Evolutionary conservation across 345 rosid species (phyloP).

Genomic region (Pistacia atlantica): DNA sequence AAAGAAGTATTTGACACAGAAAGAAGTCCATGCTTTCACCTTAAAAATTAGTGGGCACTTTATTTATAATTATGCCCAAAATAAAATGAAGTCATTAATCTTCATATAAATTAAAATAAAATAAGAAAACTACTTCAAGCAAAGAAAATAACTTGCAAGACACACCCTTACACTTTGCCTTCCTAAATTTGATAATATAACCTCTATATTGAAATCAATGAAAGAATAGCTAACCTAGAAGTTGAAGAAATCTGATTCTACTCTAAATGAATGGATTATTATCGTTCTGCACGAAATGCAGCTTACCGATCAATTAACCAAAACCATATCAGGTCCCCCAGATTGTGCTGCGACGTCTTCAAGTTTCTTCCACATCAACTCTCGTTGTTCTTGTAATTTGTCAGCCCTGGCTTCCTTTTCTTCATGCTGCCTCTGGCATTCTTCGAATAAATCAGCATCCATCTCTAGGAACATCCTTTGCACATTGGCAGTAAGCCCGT

Average conservation of each 20-base stretch:
- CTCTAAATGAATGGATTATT: conserved; percentile 10
- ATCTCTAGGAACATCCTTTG: conserved; percentile 50
- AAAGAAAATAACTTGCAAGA: not conserved
- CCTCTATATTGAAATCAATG: not conserved
- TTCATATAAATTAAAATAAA: not conserved
- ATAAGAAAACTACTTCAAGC: not conserved
- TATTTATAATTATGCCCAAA: no score
- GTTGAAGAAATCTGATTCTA: not conserved
- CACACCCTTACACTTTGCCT: not conserved
- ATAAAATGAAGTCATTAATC: not conserved
- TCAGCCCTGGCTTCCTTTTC: conserved; percentile 43
- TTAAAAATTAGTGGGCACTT: no score
- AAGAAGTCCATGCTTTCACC: not conserved
- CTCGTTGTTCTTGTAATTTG: conserved; percentile 40
- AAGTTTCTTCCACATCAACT: conserved; percentile 44
- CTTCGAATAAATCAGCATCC: conserved; percentile 44
- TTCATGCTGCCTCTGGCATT: conserved; percentile 30
- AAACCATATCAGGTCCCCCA: not conserved
- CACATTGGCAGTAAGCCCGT: conserved; percentile 55
- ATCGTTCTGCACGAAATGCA: not conserved
- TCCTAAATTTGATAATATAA: not conserved
- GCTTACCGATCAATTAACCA: conserved; percentile 18
- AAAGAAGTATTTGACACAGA: no score
- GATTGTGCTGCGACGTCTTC: conserved; percentile 39
- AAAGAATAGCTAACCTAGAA: conserved; percentile 16